Evolutionary conservation across 208 protist species (phyloP).

Genomic region (Leishmania major): DNA sequence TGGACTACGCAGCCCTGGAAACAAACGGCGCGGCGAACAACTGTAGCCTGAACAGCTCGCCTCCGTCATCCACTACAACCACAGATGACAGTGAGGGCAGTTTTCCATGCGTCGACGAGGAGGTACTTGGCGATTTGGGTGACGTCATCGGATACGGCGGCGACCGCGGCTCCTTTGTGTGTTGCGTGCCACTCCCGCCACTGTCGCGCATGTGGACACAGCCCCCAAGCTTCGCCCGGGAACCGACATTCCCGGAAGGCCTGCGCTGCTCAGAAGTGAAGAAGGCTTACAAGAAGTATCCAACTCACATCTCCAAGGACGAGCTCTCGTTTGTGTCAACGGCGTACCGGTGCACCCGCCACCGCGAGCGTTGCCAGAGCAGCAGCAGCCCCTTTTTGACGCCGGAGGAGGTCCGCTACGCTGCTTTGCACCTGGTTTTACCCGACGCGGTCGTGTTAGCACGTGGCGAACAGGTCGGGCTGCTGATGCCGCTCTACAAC

Average conservation of each 20-base stretch:
- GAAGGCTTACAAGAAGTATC: constrained; percentile 51
- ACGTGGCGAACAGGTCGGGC: constrained; percentile 38
- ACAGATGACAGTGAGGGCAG: not conserved
- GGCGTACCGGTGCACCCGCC: constrained; percentile 20
- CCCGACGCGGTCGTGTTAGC: constrained; percentile 61
- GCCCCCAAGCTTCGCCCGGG: not conserved
- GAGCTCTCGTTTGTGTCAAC: constrained; percentile 39
- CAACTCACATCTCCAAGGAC: constrained; percentile 29
- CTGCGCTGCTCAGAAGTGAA: no score
- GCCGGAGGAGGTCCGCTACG: constrained; percentile 24
- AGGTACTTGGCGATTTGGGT: constrained; percentile 23
- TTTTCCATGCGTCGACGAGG: constrained; percentile 18
- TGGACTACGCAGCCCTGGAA: not conserved
- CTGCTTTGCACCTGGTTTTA: constrained; percentile 52
- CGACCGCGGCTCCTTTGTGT: constrained; percentile 74
- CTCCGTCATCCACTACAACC: not conserved
- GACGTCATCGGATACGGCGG: constrained; percentile 70
- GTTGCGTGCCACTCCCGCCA: constrained; percentile 35
- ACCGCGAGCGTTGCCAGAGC: constrained; percentile 20
- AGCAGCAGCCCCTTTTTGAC: constrained; percentile 17
- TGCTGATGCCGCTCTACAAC: constrained; percentile 76
- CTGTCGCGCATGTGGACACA: constrained; percentile 5
- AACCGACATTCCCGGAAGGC: not conserved
- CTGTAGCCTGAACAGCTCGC: not conserved
- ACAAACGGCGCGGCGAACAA: not conserved